Evolutionary conservation across 1,139 yeast species (phyloP).

Genomic region (Debaryomyces sp.): DNA sequence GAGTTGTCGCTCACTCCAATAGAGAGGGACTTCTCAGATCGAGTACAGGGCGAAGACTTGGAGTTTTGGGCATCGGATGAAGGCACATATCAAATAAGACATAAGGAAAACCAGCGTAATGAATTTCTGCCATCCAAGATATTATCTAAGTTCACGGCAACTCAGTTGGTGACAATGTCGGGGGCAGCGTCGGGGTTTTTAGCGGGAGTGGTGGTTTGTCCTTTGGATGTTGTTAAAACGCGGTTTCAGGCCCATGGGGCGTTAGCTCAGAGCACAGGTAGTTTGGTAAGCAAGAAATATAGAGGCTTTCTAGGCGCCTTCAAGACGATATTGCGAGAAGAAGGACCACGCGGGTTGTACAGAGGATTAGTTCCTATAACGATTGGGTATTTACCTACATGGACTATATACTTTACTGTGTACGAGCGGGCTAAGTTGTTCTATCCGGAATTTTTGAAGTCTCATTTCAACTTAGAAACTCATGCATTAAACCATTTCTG

Average conservation of each 20-base stretch:
- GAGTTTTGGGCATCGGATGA: constrained; percentile 33
- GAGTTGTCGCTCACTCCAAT: not conserved
- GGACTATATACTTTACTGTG: constrained; percentile 94
- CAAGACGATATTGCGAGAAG: constrained; percentile 65
- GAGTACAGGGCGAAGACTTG: constrained; percentile 43
- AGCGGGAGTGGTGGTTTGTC: constrained; percentile 52
- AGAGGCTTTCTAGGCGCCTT: constrained; percentile 65
- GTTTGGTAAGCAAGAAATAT: constrained; percentile 32
- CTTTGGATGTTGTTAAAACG: constrained; percentile 50
- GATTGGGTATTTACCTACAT: constrained; percentile 93
- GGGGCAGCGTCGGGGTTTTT: constrained; percentile 51
- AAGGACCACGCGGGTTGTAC: constrained; percentile 82
- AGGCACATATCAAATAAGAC: constrained; percentile 24
- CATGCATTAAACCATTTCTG: constrained; percentile 66
- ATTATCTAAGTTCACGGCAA: constrained; percentile 27
- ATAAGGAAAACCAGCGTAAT: constrained; percentile 25
- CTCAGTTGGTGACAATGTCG: constrained; percentile 43
- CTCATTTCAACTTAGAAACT: constrained; percentile 34
- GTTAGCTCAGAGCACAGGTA: not conserved
- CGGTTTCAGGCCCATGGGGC: constrained; percentile 50
- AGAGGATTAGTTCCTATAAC: constrained; percentile 90
- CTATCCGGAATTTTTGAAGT: constrained; percentile 29
- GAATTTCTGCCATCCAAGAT: constrained; percentile 23
- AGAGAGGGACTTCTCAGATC: constrained; percentile 37
- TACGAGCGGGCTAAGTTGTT: constrained; percentile 75